These are phyloP conservation scores for Naematelia aurantialba DNA, from an alignment of 768 basidiomycete species.

Conservation along the genomic window DNA sequence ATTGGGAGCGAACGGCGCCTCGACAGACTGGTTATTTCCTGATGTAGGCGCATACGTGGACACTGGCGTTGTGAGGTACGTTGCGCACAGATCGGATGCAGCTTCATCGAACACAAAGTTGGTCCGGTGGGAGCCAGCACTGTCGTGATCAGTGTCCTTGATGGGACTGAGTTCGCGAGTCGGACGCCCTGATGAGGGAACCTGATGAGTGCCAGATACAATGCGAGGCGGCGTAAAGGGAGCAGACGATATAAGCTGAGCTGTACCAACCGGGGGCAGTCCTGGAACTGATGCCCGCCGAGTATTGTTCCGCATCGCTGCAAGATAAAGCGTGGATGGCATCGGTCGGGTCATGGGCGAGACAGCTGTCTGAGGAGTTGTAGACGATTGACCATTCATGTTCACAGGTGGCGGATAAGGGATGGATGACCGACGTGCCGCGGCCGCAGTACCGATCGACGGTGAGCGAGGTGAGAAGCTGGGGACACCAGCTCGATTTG, in stretches of 20 bases:
- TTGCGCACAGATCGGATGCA: conserved; percentile 21
- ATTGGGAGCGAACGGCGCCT: conserved; percentile 16
- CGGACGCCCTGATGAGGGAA: conserved; percentile 2
- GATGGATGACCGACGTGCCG: conserved; percentile 40
- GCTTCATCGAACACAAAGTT: conserved; percentile 11
- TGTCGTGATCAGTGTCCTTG: conserved; percentile 34
- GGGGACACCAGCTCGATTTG: not conserved
- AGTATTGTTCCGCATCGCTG: conserved; percentile 40
- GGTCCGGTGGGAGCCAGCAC: not conserved
- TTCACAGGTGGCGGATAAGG: conserved; percentile 44
- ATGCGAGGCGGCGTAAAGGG: conserved; percentile 46
- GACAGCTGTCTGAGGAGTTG: conserved; percentile 11
- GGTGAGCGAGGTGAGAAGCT: conserved; percentile 4
- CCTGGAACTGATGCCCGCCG: conserved; percentile 40
- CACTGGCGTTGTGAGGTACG: conserved; percentile 26
- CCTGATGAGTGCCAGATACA: conserved; percentile 21
- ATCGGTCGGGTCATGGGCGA: conserved; percentile 28
- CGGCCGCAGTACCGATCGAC: conserved; percentile 10
- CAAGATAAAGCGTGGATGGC: conserved; percentile 39
- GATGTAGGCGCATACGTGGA: conserved; percentile 13
- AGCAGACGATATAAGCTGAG: conserved; percentile 39
- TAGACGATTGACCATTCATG: conserved; percentile 2
- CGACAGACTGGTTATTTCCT: not conserved
- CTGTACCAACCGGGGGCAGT: conserved; percentile 19
- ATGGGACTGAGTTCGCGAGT: conserved; percentile 40